Conservation (phyloP, 140 eudicot genomes). For the Senecio squalidus region DNA sequence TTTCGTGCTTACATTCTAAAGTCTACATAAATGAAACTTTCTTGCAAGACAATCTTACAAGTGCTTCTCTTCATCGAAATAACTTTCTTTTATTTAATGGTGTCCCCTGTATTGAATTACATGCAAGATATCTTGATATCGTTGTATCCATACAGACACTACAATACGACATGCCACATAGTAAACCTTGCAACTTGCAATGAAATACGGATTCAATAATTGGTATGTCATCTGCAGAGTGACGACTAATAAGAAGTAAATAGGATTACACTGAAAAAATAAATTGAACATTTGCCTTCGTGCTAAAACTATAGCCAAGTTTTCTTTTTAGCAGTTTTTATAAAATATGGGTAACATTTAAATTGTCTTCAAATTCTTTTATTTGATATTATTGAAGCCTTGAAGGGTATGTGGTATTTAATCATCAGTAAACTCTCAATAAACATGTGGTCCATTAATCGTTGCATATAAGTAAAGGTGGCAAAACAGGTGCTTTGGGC, state of each 20-base stretch:
- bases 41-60: neutral
- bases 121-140: neutral
- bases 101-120: no score
- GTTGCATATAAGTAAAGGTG: no score
- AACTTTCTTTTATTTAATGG: no score
- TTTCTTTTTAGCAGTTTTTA: neutral
- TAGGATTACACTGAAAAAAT: neutral
- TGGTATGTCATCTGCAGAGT: neutral
- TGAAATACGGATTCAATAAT: neutral
- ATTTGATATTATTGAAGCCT: no score
- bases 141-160: neutral
- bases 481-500: no score
- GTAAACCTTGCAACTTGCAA: neutral
- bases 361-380: no score
- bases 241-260: neutral
- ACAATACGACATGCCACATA: no score
- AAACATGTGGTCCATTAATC: no score
- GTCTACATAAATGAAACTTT: neutral
- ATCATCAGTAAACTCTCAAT: no score
- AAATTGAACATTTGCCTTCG: neutral
- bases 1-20: neutral
- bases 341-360: no score
- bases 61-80: no score
- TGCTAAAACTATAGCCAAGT: neutral
- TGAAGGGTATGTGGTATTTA: no score